phyloP scores from a whole-genome alignment of 2,329 filamentous ascomycete genomes.

The Hypoxylon sp. region DNA sequence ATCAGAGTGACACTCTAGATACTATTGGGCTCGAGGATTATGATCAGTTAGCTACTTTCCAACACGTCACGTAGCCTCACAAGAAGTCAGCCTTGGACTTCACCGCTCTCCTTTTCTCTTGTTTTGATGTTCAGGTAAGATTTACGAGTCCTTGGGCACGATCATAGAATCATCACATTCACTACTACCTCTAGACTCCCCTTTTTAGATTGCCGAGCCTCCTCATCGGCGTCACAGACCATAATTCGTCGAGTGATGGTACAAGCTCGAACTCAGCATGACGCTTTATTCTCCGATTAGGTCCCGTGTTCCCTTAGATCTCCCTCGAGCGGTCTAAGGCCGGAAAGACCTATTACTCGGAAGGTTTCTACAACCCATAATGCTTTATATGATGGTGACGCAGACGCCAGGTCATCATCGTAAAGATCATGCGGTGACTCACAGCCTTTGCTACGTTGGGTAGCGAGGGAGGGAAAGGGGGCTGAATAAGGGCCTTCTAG shows the following conservation, averaged over 20 bases:
- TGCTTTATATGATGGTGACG: slow-evolving; percentile 9
- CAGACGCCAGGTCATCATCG: slow-evolving; percentile 29
- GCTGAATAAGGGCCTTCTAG: background rate
- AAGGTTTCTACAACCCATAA: background rate
- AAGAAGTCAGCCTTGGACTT: slow-evolving; percentile 15
- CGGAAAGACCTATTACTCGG: background rate
- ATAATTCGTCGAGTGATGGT: background rate
- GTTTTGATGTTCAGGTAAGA: slow-evolving; percentile 3
- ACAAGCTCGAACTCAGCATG: slow-evolving; percentile 10
- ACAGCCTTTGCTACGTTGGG: slow-evolving; percentile 6
- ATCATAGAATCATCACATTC: background rate
- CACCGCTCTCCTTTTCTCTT: slow-evolving; percentile 20
- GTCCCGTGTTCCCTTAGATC: background rate
- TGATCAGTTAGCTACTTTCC: slow-evolving; percentile 2
- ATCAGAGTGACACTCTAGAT: background rate
- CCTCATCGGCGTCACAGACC: slow-evolving; percentile 4
- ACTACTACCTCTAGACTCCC: background rate
- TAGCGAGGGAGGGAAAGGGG: slow-evolving; percentile 4
- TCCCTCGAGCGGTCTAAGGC: slow-evolving; percentile 9
- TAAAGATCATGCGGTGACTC: slow-evolving; percentile 5
- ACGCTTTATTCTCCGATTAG: slow-evolving; percentile 21
- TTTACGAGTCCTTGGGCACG: background rate
- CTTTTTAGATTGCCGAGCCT: slow-evolving; percentile 7
- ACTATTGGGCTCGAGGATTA: slow-evolving; percentile 8
- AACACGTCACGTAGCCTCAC: slow-evolving; percentile 8